These are phyloP conservation scores for Penicillium nordicum DNA, from an alignment of 2,329 filamentous ascomycete genomes.

Conservation along the genomic window DNA sequence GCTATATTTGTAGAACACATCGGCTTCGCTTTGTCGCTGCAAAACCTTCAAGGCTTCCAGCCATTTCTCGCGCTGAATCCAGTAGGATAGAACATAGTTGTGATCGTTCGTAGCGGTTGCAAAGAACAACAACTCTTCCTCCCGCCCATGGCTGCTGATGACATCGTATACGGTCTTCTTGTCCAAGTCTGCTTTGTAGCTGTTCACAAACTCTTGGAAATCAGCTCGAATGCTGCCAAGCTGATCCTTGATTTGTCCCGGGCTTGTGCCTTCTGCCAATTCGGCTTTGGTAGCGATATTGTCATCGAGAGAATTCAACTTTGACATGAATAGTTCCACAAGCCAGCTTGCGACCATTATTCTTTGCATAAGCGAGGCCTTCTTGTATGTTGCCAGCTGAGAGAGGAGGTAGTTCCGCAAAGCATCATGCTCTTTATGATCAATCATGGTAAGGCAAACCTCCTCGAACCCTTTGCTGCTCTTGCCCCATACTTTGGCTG, in stretches of 20 bases:
- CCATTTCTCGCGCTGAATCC: conserved; percentile 95
- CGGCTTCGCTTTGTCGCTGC: conserved; percentile 86
- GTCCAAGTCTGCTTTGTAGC: conserved; percentile 83
- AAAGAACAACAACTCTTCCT: conserved; percentile 88
- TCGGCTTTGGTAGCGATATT: conserved; percentile 87
- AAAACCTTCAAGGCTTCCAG: conserved; percentile 78
- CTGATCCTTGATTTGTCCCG: conserved; percentile 64
- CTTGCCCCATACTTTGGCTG: conserved; percentile 84
- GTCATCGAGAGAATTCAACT: conserved; percentile 90
- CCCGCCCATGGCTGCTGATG: conserved; percentile 89
- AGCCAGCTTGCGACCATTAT: conserved; percentile 96
- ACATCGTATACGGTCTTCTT: conserved; percentile 91
- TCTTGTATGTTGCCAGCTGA: conserved; percentile 78
- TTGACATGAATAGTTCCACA: conserved; percentile 94
- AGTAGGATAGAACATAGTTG: conserved; percentile 92
- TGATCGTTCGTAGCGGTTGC: conserved; percentile 86
- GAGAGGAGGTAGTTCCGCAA: conserved; percentile 83
- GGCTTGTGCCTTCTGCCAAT: conserved; percentile 66
- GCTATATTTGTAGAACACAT: conserved; percentile 95
- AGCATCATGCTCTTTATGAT: conserved; percentile 85
- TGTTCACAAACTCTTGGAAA: conserved; percentile 82
- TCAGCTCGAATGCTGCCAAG: conserved; percentile 69
- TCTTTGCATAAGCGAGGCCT: conserved; percentile 82
- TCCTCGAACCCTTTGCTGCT: conserved; percentile 98
- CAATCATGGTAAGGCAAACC: conserved; percentile 85